Evolutionary conservation across 1,139 yeast genomes (phyloP), one percentile per base, ranked within the genome.

Genomic region (Geotrichum aggregatum): DNA sequence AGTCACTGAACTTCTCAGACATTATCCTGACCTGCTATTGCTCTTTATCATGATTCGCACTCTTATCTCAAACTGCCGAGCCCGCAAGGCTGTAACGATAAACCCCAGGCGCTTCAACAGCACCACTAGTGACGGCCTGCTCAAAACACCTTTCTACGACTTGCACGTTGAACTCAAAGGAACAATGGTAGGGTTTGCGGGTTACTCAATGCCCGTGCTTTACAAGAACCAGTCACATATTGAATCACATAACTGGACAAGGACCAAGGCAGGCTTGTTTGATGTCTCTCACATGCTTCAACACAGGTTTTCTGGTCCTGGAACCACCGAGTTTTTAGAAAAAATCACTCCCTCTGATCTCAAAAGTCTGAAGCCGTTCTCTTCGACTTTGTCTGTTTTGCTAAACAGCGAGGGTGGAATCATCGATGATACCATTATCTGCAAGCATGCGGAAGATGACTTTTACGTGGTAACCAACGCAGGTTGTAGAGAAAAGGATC

Each of bases 221-320:
- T 92, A 91, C 73, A 78, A 80, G 60, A 82, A 76, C 19, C 96
- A 87, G 69, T 71, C 88, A 3, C 98, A 91, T 68, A 82, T 88
- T 47, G 95, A 89, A 57, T 89, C 97, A 1, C 98, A 92, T 72
- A 79, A 84, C 58, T 92, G 98, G 97, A 95, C 92, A 0, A 80
- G 98, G 67, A 66, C 75, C 33, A 80, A 86, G 58, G 92, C 91
- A 47, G 98, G 98, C 4, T 73, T 92, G 54, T 92, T 92, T 64
- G 98, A 92, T 68, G 98, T 92, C 45, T 87, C 96, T 55, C 98
- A 92, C 71, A 92, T 92, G 98, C 78, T 91, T 54, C 98, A 92
- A 71, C 97, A 92, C 69, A 76, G 75, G 43, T 69, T 92, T 57
- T 66, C 69, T 2, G 98, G 98, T 11, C 71, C 78, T 1, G 84